Base-by-base conservation (phyloP, 2,329 filamentous ascomycete genomes). In the Dothidotthia symphoricarpi region DNA sequence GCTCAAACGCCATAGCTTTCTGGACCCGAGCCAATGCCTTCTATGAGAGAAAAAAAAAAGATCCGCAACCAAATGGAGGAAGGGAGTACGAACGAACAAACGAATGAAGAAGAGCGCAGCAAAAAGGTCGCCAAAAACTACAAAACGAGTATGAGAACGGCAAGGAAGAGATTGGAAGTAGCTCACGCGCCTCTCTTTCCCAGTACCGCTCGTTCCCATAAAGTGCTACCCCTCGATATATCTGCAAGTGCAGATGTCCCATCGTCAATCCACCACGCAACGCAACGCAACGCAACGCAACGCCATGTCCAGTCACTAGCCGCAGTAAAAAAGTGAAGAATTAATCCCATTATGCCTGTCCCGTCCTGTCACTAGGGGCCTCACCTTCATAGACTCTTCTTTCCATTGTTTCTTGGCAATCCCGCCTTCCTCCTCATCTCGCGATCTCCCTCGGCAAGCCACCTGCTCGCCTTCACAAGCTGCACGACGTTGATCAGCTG, bases 401-500 rank as follows among this genome's bases (percentile, higher is more conserved):
- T 59, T 16, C 24, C 35, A 41, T 2, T 12, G 16, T 57, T 70
- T 54, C 43, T 70, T 8, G 65, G 71, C 34, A 69, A 49, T 3
- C 67, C 67, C 22, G 53, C 44, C 40, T 51, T 61, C 49, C 52
- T 78, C 57, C 88, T 78, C 45, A 77, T 74, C 56, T 80, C 76
- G 24, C 85, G 68, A 58, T 98, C 93, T n/a, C 89, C 89, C 69
- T 97, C 90, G 0, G 88, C 93, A 26, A 98, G 76, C 83, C 88
- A 94, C 61, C 82, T 82, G 69, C 88, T 90, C 6, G 93, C 93
- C 69, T 96, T 95, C 61, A 95, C 80, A 55, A 98, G 78, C 74
- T 98, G 93, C 31, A 97, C 78, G 34, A 96, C 77, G 60, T 98
- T 98, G 75, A 97, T 88, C 59, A 86, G 77, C 66, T 98, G 93